Base-by-base conservation (phyloP, 2,329 filamentous ascomycete species). In the Orbilia quercus region DNA sequence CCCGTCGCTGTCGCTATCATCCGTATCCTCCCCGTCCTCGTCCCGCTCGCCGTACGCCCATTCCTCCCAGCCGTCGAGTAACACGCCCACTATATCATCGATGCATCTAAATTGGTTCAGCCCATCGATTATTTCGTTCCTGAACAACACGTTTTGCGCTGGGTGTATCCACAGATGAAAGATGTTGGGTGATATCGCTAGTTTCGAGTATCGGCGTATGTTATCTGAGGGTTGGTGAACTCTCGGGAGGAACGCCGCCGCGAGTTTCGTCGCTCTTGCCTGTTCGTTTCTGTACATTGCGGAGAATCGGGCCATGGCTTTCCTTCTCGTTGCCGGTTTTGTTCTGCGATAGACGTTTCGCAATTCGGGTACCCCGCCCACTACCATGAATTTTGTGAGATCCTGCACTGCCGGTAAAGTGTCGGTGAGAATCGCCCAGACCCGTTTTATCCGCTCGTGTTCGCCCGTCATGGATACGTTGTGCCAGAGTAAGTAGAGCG, bases 121-220 rank as follows among this genome's bases (percentile, higher is more conserved):
- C 2, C 69, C 69, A n/a, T 60, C 48, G 36, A 73, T 73, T 23
- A 73, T 31, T 6, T 73, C 60, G 14, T 62, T 73, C 60, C 69
- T 48, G 22, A 62, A 73, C 60, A 73, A 50, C 12, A 73, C 60
- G 36, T 73, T 73, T 44, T 73, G 69, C 31, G 69, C 60, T 0
- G 69, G 69, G 25, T 73, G 69, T 16, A 73, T 73, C 69, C 69
- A 73, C 12, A 73, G n/a, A 47, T 73, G 69, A 34, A 73, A 73
- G 12, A 73, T 73, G 20, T 73, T 73, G 7, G 69, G 69, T 18
- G 69, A 73, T 48, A 73, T 73, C 22, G 55, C 48, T 14, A 73
- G 44, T 40, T 59, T 73, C 9, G 69, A 65, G 28, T 73, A 73
- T 31, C 69, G 22, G 22, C 42, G 48, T 12, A 73, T 66, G 40